Percentiles rank a stretch among this genome's conserved stretches.
Evolutionary conservation across 371 early-diverging fungal species (phyloP).

Genomic region (Blastocladiella emersonii): DNA sequence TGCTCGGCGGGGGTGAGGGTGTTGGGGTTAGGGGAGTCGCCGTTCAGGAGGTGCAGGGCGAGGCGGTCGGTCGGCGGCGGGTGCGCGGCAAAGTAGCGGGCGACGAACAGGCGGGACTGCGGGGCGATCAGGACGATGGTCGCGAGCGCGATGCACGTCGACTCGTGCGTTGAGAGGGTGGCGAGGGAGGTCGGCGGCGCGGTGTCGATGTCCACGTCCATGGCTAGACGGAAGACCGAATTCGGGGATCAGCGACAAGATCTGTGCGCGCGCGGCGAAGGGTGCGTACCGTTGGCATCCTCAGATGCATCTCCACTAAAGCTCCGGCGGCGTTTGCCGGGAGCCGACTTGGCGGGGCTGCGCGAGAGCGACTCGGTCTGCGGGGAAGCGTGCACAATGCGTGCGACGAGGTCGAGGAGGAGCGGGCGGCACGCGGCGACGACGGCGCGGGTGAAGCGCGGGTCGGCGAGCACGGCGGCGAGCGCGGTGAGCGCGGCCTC

Average conservation of each 20-base stretch:
- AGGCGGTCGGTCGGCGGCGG: slow-evolving; percentile 2
- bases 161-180: background rate
- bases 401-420: slow-evolving; percentile 4
- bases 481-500: background rate
- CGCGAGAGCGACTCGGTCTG: background rate
- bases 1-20: background rate
- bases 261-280: no score
- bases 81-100: background rate
- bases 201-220: background rate
- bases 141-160: background rate
- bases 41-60: no score
- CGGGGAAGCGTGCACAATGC: background rate
- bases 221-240: background rate
- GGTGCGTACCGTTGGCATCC: no score
- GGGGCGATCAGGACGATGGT: slow-evolving; percentile 1
- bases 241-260: no score
- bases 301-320: no score
- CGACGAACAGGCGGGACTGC: background rate
- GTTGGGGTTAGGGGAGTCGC: background rate
- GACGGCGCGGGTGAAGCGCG: slow-evolving; percentile 1
- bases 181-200: background rate
- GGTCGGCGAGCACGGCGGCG: slow-evolving; percentile 1
- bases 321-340: no score
- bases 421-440: background rate
- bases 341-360: no score